phyloP scores from a whole-genome alignment of 805 yeast species.

The Pichia cephalocereana region DNA sequence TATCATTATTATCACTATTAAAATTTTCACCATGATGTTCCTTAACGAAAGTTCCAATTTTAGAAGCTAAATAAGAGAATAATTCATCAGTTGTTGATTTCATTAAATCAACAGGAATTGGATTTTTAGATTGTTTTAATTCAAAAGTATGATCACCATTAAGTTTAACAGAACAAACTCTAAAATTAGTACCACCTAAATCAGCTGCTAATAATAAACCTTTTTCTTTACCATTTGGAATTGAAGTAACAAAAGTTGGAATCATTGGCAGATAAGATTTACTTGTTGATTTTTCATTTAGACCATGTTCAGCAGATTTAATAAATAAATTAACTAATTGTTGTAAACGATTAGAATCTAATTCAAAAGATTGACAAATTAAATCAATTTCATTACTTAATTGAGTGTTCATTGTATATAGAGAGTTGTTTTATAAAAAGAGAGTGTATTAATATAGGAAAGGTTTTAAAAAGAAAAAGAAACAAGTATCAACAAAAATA shows the following conservation, averaged over 20 bases:
- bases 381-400: constrained; percentile 14
- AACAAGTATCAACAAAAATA: too few species aligned
- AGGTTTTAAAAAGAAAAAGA: too few species aligned
- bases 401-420: not conserved
- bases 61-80: constrained; percentile 66
- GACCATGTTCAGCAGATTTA: constrained; percentile 52
- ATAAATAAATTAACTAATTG: constrained; percentile 49
- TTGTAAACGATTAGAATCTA: constrained; percentile 33
- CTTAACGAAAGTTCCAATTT: constrained; percentile 54
- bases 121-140: constrained; percentile 65
- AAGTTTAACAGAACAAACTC: constrained; percentile 82
- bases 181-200: constrained; percentile 91
- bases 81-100: constrained; percentile 56
- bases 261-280: constrained; percentile 73
- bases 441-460: too few species aligned
- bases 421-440: too few species aligned
- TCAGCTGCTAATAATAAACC: constrained; percentile 88
- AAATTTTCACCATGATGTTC: constrained; percentile 46
- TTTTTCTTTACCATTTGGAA: constrained; percentile 78
- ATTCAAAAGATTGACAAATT: constrained; percentile 32
- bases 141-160: constrained; percentile 73
- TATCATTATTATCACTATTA: constrained; percentile 9
- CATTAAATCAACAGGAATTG: constrained; percentile 73
- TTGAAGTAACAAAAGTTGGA: constrained; percentile 77
- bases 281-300: constrained; percentile 31